Evolutionary conservation across 2,329 filamentous ascomycete species (phyloP).

Genomic region (Alternaria brassicae): DNA sequence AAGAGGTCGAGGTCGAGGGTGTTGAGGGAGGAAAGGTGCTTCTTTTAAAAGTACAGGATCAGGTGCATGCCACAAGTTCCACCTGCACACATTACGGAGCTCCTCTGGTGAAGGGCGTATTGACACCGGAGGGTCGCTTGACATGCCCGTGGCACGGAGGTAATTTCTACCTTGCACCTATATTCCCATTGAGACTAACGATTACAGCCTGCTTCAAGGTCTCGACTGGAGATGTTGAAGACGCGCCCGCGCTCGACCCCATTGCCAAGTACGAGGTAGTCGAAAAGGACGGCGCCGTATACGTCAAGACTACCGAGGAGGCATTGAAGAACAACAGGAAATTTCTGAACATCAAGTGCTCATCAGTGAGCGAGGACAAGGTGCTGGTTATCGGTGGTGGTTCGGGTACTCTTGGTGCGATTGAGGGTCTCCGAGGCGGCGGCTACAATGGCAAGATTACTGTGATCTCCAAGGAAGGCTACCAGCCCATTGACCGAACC

Average conservation of each 20-base stretch:
- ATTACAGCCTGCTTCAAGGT: constrained; percentile 86
- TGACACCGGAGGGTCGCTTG: constrained; percentile 80
- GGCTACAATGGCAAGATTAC: constrained; percentile 83
- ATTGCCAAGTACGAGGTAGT: constrained; percentile 81
- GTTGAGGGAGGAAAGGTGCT: constrained; percentile 86
- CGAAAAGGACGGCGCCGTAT: constrained; percentile 83
- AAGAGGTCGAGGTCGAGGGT: constrained; percentile 89
- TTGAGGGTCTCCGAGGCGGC: constrained; percentile 82
- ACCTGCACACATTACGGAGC: constrained; percentile 94
- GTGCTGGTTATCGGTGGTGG: constrained; percentile 81
- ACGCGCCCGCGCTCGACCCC: constrained; percentile 89
- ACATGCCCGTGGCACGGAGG: constrained; percentile 98
- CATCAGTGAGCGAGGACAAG: constrained; percentile 64
- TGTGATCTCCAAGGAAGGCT: constrained; percentile 82
- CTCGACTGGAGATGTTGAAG: constrained; percentile 89
- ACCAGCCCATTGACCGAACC: constrained; percentile 88
- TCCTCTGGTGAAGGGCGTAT: constrained; percentile 82
- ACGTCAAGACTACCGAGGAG: constrained; percentile 80
- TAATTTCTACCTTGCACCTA: constrained; percentile 44
- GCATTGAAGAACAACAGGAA: constrained; percentile 79
- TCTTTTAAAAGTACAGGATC: constrained; percentile 77
- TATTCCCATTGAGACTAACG: constrained; percentile 14
- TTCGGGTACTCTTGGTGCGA: constrained; percentile 78
- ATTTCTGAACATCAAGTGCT: constrained; percentile 76
- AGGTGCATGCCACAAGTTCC: constrained; percentile 78